Percentiles rank a stretch among this genome's conserved stretches.
Conservation (phyloP, 75 land plant species). For the Cunninghamia lanceolata region DNA sequence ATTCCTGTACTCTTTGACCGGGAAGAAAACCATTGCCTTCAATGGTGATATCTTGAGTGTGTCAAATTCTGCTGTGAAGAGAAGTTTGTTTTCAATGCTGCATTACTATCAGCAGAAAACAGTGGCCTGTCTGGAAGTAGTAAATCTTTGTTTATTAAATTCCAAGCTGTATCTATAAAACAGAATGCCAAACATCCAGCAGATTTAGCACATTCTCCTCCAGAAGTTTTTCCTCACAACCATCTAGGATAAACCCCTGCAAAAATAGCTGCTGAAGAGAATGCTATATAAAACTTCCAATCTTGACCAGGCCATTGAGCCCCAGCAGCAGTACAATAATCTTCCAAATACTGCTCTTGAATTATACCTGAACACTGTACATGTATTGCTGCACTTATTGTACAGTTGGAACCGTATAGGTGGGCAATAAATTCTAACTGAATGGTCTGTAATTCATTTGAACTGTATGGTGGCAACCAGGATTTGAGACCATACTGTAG, state of each 20-base stretch:
- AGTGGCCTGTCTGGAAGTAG: constrained; percentile 68
- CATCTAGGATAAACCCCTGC: constrained; percentile 80
- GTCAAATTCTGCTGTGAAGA: neutral
- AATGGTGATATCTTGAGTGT: neutral
- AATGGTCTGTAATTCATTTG: too few relatives aligned
- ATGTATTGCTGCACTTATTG: too few relatives aligned
- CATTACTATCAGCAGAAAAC: neutral
- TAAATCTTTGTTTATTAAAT: constrained; percentile 38
- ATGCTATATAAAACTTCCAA: constrained; percentile 88
- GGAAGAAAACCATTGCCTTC: constrained; percentile 57
- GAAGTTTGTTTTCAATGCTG: constrained; percentile 1
- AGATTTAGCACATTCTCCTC: constrained; percentile 64
- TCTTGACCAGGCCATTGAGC: constrained; percentile 73
- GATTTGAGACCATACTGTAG: too few relatives aligned
- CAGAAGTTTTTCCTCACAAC: constrained; percentile 94
- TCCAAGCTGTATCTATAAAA: constrained; percentile 62
- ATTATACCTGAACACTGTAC: too few relatives aligned
- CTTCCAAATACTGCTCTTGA: constrained; percentile 61
- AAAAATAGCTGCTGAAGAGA: constrained; percentile 78
- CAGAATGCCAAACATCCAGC: constrained; percentile 46
- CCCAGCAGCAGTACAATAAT: constrained; percentile 70
- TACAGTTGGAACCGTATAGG: too few relatives aligned
- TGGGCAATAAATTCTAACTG: too few relatives aligned
- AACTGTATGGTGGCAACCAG: too few relatives aligned
- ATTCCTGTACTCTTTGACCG: constrained; percentile 47